Evolutionary conservation across 2,329 filamentous ascomycete species (phyloP), one percentile per base, ranked within the genome.

Genomic region (Colletotrichum tropicale): DNA sequence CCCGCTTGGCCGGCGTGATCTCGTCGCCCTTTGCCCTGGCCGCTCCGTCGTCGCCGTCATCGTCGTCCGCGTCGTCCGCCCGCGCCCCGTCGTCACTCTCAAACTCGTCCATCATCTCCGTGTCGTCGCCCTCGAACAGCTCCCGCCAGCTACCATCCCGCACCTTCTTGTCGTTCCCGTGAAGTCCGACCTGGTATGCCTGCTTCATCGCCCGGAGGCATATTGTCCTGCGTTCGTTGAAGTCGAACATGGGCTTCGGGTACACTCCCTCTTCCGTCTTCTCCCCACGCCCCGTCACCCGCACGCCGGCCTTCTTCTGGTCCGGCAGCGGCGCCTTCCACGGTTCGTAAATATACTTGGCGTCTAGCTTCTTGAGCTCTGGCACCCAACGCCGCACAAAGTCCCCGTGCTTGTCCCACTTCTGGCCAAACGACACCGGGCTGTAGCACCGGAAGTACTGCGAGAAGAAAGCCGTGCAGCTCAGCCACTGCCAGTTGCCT

Each of bases 401-500:
- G 4, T 83, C 79, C 1, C 94, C 94, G 1, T 93, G 86, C 74
- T 91, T 91, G 81, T 96, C 94, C 92, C 93, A 95, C 81, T 95
- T 95, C 83, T 93, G 91, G 1, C 92, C 91, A 80, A 96, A 96
- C 0, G 92, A 89, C 18, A 96, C 83, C 0, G 94, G 94, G 65
- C 88, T 91, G 81, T 95, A 95, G 79, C 91, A 92, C 2, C 94
- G 89, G 80, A 90, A 94, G 84, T 93, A 95, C 81, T 94, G 93
- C 0, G 90, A 84, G 84, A 92, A 96, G 83, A 96, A 96, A 0
- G 94, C 94, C 0, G 93, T 92, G 81, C 94, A 96, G 72, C 89
- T 90, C 9, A 96, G 84, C 94, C 94, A 95, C 81, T 95, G 93
- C 94, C 94, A 95, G 80, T 95, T 95, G 0, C 94, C 94, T 1